Conservation (phyloP, 305 asterid genomes). For the Fraxinus nigra region DNA sequence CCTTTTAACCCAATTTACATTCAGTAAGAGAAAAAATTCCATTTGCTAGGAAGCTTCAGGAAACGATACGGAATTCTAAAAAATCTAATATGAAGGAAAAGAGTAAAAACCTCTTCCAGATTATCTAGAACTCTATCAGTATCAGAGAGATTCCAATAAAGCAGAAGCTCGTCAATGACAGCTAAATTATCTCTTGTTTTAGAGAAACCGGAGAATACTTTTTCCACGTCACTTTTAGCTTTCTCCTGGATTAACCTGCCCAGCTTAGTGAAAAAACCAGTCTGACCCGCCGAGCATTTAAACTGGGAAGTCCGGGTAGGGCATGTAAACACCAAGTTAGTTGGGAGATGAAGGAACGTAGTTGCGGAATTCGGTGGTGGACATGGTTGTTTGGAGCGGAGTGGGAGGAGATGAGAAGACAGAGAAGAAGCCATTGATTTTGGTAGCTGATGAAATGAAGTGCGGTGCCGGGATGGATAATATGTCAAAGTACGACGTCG, state of each 20-base stretch:
- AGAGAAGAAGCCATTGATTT: slow-evolving; percentile 28
- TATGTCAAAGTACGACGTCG: not conserved
- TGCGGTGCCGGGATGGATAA: not conserved
- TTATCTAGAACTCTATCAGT: slow-evolving; percentile 90
- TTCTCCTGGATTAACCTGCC: slow-evolving; percentile 91
- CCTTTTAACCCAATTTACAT: not conserved
- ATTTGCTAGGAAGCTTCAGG: not conserved
- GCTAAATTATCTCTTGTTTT: slow-evolving; percentile 90
- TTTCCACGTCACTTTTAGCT: slow-evolving; percentile 90
- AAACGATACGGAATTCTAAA: not conserved
- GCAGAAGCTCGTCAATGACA: slow-evolving; percentile 84
- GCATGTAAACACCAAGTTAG: slow-evolving; percentile 12
- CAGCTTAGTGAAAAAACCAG: slow-evolving; percentile 82
- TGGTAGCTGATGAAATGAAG: not conserved
- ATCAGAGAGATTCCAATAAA: slow-evolving; percentile 92
- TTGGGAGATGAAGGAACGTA: slow-evolving; percentile 29
- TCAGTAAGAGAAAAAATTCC: not conserved
- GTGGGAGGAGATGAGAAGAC: slow-evolving; percentile 45
- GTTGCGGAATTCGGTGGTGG: slow-evolving; percentile 31
- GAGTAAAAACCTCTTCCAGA: slow-evolving; percentile 72
- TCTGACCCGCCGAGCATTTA: slow-evolving; percentile 73
- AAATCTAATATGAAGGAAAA: not conserved
- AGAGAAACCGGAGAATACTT: slow-evolving; percentile 79
- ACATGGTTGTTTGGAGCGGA: slow-evolving; percentile 33
- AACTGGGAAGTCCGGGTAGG: slow-evolving; percentile 37